Evolutionary conservation across 768 basidiomycete genomes (phyloP).

Genomic region (Lactarius sp.): DNA sequence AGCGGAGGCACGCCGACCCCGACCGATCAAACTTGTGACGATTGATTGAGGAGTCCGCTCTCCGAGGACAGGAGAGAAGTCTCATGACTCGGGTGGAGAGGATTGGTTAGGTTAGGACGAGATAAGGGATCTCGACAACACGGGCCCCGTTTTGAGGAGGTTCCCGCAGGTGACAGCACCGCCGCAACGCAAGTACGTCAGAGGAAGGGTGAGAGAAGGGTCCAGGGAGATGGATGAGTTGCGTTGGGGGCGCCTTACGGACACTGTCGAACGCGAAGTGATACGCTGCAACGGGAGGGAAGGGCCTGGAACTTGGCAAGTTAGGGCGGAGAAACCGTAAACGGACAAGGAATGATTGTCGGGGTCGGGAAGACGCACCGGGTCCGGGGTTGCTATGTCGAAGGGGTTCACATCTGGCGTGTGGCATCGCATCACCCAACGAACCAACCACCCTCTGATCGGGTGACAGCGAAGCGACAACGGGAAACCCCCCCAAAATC

Average conservation of each 20-base stretch:
- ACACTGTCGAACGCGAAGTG: not conserved
- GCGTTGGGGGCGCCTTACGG: slow-evolving; percentile 17
- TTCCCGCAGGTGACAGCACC: slow-evolving; percentile 18
- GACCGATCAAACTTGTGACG: slow-evolving; percentile 16
- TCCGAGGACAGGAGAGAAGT: slow-evolving; percentile 5
- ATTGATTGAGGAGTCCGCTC: not conserved
- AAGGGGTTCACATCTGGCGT: too few relatives aligned
- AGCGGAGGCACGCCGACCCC: slow-evolving; percentile 8
- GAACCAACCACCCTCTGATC: not conserved
- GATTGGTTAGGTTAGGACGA: not conserved
- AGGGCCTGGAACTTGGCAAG: slow-evolving; percentile 21
- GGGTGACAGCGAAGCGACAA: not conserved
- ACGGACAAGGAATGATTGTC: slow-evolving; percentile 24
- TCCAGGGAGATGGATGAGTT: slow-evolving; percentile 3
- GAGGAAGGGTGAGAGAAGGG: slow-evolving; percentile 8
- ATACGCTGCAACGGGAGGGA: not conserved
- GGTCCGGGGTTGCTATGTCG: slow-evolving; percentile 20
- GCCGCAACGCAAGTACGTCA: slow-evolving; percentile 21
- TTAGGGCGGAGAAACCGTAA: slow-evolving; percentile 15
- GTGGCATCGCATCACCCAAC: not conserved
- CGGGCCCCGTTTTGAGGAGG: slow-evolving; percentile 15
- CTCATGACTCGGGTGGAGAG: slow-evolving; percentile 11
- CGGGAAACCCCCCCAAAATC: slow-evolving; percentile 7
- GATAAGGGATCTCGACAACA: slow-evolving; percentile 14
- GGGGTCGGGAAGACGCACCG: slow-evolving; percentile 15